Conservation (phyloP, 441 rosid species). For the Adansonia rubrostipa region DNA sequence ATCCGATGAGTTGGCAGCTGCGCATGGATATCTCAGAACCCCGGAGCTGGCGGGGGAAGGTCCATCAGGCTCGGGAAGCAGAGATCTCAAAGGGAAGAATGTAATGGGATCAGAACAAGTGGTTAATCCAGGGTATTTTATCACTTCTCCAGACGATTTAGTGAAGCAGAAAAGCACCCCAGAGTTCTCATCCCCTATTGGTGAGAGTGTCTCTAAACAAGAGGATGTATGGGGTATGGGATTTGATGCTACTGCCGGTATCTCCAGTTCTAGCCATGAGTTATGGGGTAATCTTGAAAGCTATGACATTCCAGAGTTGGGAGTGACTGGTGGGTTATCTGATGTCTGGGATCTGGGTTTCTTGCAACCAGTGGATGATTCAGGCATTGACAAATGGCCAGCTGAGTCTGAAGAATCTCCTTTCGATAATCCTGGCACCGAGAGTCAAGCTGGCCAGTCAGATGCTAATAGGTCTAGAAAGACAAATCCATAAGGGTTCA, state of each 20-base stretch:
- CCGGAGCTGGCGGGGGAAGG: constrained; percentile 40
- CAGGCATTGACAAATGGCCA: constrained; percentile 51
- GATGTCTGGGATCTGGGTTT: constrained; percentile 68
- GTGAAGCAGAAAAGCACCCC: constrained; percentile 35
- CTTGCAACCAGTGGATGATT: constrained; percentile 51
- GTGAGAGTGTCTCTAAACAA: constrained; percentile 46
- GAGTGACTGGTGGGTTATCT: constrained; percentile 48
- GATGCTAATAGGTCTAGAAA: constrained; percentile 38
- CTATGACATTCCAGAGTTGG: constrained; percentile 55
- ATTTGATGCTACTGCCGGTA: constrained; percentile 49
- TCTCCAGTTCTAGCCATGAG: constrained; percentile 52
- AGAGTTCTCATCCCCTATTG: constrained; percentile 46
- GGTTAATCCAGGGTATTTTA: constrained; percentile 45
- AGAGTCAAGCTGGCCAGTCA: constrained; percentile 35
- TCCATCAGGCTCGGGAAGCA: constrained; percentile 38
- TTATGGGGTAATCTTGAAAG: constrained; percentile 52
- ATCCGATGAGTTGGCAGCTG: constrained; percentile 20
- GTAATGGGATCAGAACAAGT: constrained; percentile 44
- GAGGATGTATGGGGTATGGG: constrained; percentile 72
- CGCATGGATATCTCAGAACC: constrained; percentile 28
- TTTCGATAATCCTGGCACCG: constrained; percentile 30
- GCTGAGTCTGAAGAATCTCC: constrained; percentile 43
- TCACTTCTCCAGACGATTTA: constrained; percentile 49
- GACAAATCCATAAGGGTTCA: constrained; percentile 38
- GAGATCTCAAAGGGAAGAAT: constrained; percentile 53